Conservation (phyloP, 2,329 filamentous ascomycete genomes). For the Dothiorella sarmentorum region DNA sequence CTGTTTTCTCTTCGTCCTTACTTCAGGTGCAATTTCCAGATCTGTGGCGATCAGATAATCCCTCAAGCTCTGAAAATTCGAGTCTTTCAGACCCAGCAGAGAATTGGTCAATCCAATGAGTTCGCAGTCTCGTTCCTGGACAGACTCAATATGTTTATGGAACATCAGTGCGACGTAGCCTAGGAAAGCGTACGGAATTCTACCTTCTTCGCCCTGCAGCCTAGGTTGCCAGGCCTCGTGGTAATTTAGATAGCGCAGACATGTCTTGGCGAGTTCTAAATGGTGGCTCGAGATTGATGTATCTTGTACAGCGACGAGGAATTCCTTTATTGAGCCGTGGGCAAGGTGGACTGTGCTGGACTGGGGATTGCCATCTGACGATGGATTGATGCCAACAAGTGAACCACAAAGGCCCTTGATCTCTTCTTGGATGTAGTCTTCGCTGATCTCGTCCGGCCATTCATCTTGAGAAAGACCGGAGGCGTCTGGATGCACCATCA, state of each 20-base stretch:
- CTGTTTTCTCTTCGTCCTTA: too few species aligned
- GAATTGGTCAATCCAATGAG: too few species aligned
- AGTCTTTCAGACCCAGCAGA: too few species aligned
- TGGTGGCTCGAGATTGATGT: neutral
- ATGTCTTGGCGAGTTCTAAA: neutral
- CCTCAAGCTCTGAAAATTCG: too few species aligned
- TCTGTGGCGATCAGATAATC: too few species aligned
- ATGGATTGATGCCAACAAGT: neutral
- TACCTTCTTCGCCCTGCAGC: too few species aligned
- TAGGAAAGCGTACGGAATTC: too few species aligned
- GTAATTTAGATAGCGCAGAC: neutral
- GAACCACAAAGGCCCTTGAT: neutral
- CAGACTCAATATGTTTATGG: too few species aligned
- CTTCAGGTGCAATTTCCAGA: too few species aligned
- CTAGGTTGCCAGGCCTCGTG: too few species aligned
- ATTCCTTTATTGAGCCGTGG: neutral
- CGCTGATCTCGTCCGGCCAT: neutral
- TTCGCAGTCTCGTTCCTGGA: too few species aligned
- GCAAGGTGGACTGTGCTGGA: neutral
- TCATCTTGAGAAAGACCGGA: neutral
- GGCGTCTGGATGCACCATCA: neutral
- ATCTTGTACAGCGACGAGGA: neutral
- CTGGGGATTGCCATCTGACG: neutral
- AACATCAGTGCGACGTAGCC: too few species aligned
- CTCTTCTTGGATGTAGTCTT: neutral